A percentile compares a stretch with the other conserved stretches of the same genome.
Conservation (phyloP, 768 basidiomycete genomes). For the Suillus americanus region DNA sequence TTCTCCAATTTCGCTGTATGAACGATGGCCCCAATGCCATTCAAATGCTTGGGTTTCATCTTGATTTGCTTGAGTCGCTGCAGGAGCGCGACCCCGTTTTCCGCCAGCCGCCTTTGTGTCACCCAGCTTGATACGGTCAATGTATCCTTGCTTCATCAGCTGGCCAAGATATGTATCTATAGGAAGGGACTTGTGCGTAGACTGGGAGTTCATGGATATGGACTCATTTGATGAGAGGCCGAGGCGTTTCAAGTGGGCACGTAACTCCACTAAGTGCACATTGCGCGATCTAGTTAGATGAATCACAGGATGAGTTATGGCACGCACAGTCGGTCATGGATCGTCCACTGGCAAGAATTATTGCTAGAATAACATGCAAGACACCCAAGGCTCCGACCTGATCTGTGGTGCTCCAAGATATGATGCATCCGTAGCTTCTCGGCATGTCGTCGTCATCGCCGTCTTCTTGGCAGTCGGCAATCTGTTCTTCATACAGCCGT, state of each 20-base stretch:
- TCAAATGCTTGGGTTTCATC: conserved; percentile 45
- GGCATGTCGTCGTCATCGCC: conserved; percentile 50
- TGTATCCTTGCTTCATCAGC: conserved; percentile 71
- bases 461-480: conserved; percentile 46
- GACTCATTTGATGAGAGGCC: conserved; percentile 50
- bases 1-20: conserved; percentile 84
- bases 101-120: conserved; percentile 43
- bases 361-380: conserved; percentile 75
- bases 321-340: conserved; percentile 68
- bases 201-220: conserved; percentile 51
- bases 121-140: conserved; percentile 65
- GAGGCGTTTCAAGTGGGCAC: conserved; percentile 66
- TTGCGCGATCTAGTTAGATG: background rate
- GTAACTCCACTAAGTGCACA: conserved; percentile 65
- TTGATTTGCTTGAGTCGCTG: conserved; percentile 38
- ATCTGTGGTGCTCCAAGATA: conserved; percentile 70
- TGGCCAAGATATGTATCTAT: conserved; percentile 66
- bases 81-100: conserved; percentile 54
- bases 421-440: conserved; percentile 62
- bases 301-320: background rate
- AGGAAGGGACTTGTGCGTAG: conserved; percentile 49
- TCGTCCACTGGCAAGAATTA: conserved; percentile 82
- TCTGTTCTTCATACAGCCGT: conserved; percentile 45
- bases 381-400: conserved; percentile 72
- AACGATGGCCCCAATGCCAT: conserved; percentile 86